Evolutionary conservation across 2,329 filamentous ascomycete genomes (phyloP).

Genomic region (Trichoderma oligosporum): DNA sequence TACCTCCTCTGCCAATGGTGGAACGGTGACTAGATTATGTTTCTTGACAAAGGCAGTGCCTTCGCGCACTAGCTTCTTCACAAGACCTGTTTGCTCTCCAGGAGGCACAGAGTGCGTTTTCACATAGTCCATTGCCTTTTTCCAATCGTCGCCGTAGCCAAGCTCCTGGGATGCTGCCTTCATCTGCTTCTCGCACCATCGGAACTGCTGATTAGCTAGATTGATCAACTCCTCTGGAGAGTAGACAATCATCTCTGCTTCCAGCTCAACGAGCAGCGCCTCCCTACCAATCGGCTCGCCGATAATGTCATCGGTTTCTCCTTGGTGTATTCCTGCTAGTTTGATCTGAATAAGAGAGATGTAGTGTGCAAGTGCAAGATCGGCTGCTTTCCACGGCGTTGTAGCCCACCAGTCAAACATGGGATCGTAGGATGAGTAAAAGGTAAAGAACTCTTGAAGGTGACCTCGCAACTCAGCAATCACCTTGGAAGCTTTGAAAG

Average conservation of each 20-base stretch:
- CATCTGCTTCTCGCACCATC: slow-evolving; percentile 56
- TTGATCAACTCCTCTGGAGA: slow-evolving; percentile 52
- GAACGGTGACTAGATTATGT: slow-evolving; percentile 54
- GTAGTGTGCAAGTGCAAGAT: slow-evolving; percentile 35
- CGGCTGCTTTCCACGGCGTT: slow-evolving; percentile 41
- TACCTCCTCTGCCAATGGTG: slow-evolving; percentile 48
- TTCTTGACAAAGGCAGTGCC: slow-evolving; percentile 51
- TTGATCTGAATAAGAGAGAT: slow-evolving; percentile 37
- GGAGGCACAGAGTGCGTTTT: slow-evolving; percentile 53
- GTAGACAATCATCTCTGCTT: slow-evolving; percentile 56
- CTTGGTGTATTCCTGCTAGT: slow-evolving; percentile 43
- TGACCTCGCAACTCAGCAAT: slow-evolving; percentile 39
- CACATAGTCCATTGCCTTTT: slow-evolving; percentile 51
- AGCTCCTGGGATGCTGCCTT: slow-evolving; percentile 46
- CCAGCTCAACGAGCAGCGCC: slow-evolving; percentile 49
- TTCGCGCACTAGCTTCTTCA: slow-evolving; percentile 48
- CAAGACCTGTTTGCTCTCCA: slow-evolving; percentile 50
- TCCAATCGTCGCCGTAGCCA: slow-evolving; percentile 48
- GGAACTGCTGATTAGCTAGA: slow-evolving; percentile 49
- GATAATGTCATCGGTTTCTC: slow-evolving; percentile 48
- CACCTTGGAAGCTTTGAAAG: slow-evolving; percentile 45
- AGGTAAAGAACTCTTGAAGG: slow-evolving; percentile 46
- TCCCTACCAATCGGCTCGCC: slow-evolving; percentile 54
- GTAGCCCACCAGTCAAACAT: slow-evolving; percentile 55
- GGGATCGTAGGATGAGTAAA: slow-evolving; percentile 55